Base-by-base conservation (phyloP, 306 rosid species). In the Casuarina glauca region DNA sequence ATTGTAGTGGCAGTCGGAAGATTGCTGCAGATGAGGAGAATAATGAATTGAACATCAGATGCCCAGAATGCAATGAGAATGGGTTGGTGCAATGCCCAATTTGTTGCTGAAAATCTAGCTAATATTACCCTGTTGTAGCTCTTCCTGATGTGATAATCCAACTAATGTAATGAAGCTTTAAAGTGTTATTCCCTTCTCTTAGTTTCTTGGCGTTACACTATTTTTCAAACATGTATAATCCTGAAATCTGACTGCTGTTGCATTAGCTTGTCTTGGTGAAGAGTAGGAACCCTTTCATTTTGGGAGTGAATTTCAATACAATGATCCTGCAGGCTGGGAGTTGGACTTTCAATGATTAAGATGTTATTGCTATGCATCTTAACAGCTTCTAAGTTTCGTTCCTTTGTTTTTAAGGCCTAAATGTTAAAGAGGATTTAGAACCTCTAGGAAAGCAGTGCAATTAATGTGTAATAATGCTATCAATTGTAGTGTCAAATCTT, bases 61-160 rank as follows among this genome's bases (percentile, higher is more conserved):
- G 99, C 77, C 73, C 88, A 41, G 82, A 86, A 8, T 95, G 99
- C 74, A 95, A 95, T 45, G 99, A 95, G 71, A 95, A 95, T 79
- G 99, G 99, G 13, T 82, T 95, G 86, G 88, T 89, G 50, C 89
- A 90, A 74, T 95, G 99, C 74, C 85, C 79, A 70, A 78, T 89
- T 86, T 93, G 98, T 88, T 78, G 85, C 88, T 88, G 87, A 83
- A 60, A 85, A 72, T 75, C 76, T 48, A 52, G 76, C 74, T 45
- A 42, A 35, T 36, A 63, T 48, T 72, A 26, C 67, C 52, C 76
- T 75, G 49, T 38, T n/a, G n/a, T 44, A 41, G 12, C 17, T 66
- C 39, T 79, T 69, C 48, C 46, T 63, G 13, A 78, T 44, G 69
- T 69, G 71, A 26, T 26, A 26, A 26, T 26, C 32, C 32, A 26